These are phyloP conservation scores for Globisporangium irregulare DNA, from an alignment of 352 stramenopile species.

Conservation along the genomic window DNA sequence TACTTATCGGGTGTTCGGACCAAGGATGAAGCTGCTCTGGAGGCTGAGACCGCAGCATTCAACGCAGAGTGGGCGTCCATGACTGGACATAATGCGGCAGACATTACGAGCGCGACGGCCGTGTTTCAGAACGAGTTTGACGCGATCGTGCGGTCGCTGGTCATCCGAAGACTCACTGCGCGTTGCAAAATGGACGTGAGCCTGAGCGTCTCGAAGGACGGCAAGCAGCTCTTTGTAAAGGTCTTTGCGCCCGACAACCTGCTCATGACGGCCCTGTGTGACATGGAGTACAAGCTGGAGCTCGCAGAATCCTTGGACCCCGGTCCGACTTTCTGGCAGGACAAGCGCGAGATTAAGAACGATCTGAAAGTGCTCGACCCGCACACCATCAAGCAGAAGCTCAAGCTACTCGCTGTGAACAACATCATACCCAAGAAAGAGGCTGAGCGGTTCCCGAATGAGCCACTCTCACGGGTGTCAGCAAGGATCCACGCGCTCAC, in stretches of 20 bases:
- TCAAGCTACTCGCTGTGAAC: conserved; percentile 38
- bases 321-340: conserved; percentile 39
- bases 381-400: conserved; percentile 49
- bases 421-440: conserved; percentile 38
- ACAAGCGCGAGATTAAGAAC: conserved; percentile 39
- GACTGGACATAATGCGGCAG: conserved; percentile 7
- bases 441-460: conserved; percentile 35
- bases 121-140: conserved; percentile 51
- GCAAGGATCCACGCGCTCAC: conserved; percentile 47
- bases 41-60: conserved; percentile 20
- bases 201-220: conserved; percentile 47
- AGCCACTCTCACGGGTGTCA: conserved; percentile 41
- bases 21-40: conserved; percentile 11
- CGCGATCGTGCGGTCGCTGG: conserved; percentile 52
- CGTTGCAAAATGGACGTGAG: conserved; percentile 61
- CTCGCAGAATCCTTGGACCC: conserved; percentile 61
- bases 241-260: conserved; percentile 63
- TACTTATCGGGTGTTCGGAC: conserved; percentile 26
- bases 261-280: conserved; percentile 54
- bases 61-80: conserved; percentile 25
- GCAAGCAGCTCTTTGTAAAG: conserved; percentile 39
- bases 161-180: conserved; percentile 44
- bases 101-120: conserved; percentile 6
- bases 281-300: conserved; percentile 50
- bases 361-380: conserved; percentile 47